Conservation (phyloP, 1,284 basidiomycete genomes). For the Rhodotorula sp. region DNA sequence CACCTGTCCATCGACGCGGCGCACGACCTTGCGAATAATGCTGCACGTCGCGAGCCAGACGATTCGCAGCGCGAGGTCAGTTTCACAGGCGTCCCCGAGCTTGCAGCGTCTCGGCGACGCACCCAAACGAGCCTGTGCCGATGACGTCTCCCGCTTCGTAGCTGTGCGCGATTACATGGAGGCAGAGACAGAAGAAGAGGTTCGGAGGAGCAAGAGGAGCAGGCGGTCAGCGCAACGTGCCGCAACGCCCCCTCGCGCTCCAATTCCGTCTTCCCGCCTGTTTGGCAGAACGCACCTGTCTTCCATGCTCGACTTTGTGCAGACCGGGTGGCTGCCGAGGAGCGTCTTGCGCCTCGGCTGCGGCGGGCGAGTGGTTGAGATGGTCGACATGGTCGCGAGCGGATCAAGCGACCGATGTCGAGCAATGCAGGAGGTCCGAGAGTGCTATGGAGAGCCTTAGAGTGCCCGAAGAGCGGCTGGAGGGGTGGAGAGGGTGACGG, state of each 20-base stretch:
- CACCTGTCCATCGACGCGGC: slow-evolving; percentile 81
- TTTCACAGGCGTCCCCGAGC: background rate
- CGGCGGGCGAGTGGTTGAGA: background rate
- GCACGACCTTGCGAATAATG: slow-evolving; percentile 86
- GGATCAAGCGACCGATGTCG: background rate
- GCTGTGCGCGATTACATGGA: slow-evolving; percentile 50
- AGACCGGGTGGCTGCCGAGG: slow-evolving; percentile 36
- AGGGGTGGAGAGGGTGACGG: too few species aligned
- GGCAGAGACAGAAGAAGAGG: background rate
- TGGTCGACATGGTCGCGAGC: background rate
- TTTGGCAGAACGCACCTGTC: slow-evolving; percentile 7
- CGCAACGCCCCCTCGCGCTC: background rate
- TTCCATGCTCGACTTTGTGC: slow-evolving; percentile 37
- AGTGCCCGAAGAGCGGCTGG: too few species aligned
- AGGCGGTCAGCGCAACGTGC: background rate
- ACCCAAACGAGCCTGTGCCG: slow-evolving; percentile 93
- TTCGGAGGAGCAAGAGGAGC: background rate
- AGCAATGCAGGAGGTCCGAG: background rate
- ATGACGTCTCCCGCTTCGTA: slow-evolving; percentile 89
- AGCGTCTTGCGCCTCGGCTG: slow-evolving; percentile 34
- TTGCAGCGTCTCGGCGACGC: slow-evolving; percentile 1
- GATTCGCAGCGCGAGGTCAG: background rate
- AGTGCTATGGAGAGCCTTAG: too few species aligned
- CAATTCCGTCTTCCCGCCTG: too few species aligned
- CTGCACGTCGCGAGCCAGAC: slow-evolving; percentile 47